phyloP scores from a whole-genome alignment of 257 asterid species.

The Dorcoceras hygrometricum region DNA sequence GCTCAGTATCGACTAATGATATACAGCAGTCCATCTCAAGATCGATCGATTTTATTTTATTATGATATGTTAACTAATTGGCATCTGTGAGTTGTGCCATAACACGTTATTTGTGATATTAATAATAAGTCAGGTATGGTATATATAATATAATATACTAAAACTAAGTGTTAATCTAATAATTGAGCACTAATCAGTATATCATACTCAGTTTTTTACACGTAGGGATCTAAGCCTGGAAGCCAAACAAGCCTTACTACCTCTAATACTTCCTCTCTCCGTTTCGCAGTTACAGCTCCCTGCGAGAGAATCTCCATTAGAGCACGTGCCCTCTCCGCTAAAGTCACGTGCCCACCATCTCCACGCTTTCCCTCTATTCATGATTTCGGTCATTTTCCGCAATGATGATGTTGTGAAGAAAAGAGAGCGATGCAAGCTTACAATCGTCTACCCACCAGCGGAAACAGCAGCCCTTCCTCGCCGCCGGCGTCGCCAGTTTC shows the following conservation, averaged over 20 bases:
- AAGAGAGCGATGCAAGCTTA: constrained; percentile 77
- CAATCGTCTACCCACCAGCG: constrained; percentile 93
- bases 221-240: neutral
- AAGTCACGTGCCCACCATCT: constrained; percentile 15
- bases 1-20: too few relatives aligned
- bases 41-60: too few relatives aligned
- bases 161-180: neutral
- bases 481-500: constrained; percentile 89
- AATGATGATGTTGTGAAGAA: constrained; percentile 41
- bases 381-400: neutral
- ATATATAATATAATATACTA: too few relatives aligned
- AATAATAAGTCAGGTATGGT: too few relatives aligned
- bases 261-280: neutral
- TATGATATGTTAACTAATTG: too few relatives aligned
- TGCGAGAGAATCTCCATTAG: neutral
- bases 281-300: neutral
- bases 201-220: too few relatives aligned
- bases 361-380: constrained; percentile 1
- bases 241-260: neutral
- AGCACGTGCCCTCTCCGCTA: neutral
- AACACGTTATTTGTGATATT: too few relatives aligned
- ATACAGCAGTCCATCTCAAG: too few relatives aligned
- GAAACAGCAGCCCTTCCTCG: constrained; percentile 83
- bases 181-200: neutral
- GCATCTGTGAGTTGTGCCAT: too few relatives aligned